Base-by-base conservation (phyloP, 1,139 yeast species). In the Casaregolazyma lundiana region DNA sequence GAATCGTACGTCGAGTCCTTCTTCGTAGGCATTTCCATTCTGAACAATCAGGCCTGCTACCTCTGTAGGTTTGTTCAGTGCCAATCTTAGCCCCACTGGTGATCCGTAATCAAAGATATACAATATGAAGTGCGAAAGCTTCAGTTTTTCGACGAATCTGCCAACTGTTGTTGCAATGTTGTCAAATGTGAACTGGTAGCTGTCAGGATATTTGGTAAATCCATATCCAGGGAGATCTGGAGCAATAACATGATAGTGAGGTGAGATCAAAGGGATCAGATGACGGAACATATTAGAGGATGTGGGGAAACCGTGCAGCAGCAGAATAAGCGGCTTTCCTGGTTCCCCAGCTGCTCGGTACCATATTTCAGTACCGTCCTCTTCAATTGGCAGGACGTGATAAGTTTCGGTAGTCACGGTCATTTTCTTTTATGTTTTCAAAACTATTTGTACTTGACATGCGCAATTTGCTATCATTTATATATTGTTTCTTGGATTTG, bases 181-280 rank as follows among this genome's bases (percentile, higher is more conserved):
- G 6, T 59, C 70, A 54, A 72, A 72, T 2, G 62, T 61, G 43
- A 56, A 62, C n/a, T 52, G 48, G 49, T 59, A 69, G 18, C 46
- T 51, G 3, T 49, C 50, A 2, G 70, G 64, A n/a, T 56, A 52
- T 41, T 59, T 59, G 3, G 76, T 71, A 40, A 57, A 62, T 1
- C 77, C 77, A 53, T 60, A 72, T 1, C 74, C 69, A 13, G 77
- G 77, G 32, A 72, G 56, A 55, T 72, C 76, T 2, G 77, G 76
- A 3, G 76, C 76, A 49, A 72, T 47, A 6, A 72, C 62, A 49
- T 67, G 73, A 52, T 61, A 71, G 26, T 63, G 52, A 6, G 66
- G 54, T 4, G 69, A 61, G 29, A 72, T 59, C 21, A 68, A 50
- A 6, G 72, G 68, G 38, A 72, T 68, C 50, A 72, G 50, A 37